Evolutionary conservation across 2,329 filamentous ascomycete genomes (phyloP).

Genomic region (Botrytis hyacinthi): DNA sequence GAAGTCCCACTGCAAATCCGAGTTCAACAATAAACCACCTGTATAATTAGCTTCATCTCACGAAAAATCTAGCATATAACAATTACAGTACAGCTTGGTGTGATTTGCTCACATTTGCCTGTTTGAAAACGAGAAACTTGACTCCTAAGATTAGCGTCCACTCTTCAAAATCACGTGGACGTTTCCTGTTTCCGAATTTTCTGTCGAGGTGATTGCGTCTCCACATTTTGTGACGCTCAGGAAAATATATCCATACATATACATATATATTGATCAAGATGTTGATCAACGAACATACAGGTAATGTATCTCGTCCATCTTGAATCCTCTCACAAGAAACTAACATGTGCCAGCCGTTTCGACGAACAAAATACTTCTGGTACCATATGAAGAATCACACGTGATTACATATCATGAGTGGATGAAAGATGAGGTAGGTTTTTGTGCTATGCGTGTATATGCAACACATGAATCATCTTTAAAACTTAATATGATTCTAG

Average conservation of each 20-base stretch:
- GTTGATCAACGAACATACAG: slow-evolving; percentile 8
- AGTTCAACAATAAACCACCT: background rate
- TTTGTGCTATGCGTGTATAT: background rate
- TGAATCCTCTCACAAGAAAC: background rate
- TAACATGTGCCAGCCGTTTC: slow-evolving; percentile 56
- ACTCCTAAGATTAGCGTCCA: background rate
- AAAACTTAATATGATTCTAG: slow-evolving; percentile 41
- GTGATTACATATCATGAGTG: slow-evolving; percentile 81
- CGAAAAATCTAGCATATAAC: background rate
- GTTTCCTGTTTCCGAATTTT: background rate
- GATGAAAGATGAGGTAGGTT: slow-evolving; percentile 63
- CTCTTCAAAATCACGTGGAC: background rate
- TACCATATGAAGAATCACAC: slow-evolving; percentile 80
- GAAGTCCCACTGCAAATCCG: background rate
- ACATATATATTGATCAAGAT: background rate
- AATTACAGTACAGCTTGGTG: background rate
- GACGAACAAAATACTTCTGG: slow-evolving; percentile 66
- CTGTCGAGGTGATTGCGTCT: background rate
- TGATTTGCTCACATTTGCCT: background rate
- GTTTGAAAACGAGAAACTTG: background rate
- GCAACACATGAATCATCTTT: background rate
- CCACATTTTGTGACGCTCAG: background rate
- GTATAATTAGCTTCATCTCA: background rate
- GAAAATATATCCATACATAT: background rate
- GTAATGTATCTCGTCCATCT: background rate